A percentile compares a stretch with the other conserved stretches of the same genome.
These are phyloP conservation scores for Withania somnifera DNA, from an alignment of 305 asterid species.

Conservation along the genomic window DNA sequence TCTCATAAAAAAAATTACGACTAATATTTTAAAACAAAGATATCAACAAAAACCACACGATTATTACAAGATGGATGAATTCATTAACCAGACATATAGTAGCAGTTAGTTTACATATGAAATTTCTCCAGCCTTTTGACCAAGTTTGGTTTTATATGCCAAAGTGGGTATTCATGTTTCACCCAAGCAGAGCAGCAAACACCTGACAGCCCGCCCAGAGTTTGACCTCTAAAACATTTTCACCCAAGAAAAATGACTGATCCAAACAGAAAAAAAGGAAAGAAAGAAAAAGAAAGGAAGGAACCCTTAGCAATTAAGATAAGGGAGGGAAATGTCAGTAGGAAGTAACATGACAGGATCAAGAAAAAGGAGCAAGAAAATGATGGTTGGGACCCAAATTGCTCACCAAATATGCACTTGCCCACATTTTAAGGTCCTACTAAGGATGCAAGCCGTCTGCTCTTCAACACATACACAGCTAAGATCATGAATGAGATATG, in stretches of 20 bases:
- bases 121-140: not conserved
- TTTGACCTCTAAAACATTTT: too few relatives aligned
- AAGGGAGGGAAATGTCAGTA: conserved; percentile 8
- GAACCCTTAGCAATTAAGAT: not conserved
- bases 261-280: too few relatives aligned
- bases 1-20: too few relatives aligned
- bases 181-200: not conserved
- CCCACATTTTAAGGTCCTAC: conserved; percentile 16
- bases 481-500: conserved; percentile 1
- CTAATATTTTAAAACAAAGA: too few relatives aligned
- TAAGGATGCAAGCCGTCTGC: not conserved
- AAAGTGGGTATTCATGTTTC: not conserved
- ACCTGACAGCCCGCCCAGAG: too few relatives aligned
- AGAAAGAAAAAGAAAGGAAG: not conserved
- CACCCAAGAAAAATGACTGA: too few relatives aligned
- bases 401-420: conserved; percentile 20
- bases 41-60: not conserved
- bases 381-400: conserved; percentile 31
- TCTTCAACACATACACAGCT: not conserved
- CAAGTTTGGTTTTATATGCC: too few relatives aligned
- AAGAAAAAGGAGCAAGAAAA: conserved; percentile 11
- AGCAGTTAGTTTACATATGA: not conserved
- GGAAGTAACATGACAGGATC: conserved; percentile 9
- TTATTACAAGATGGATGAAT: not conserved
- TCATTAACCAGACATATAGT: too few relatives aligned